Base-by-base conservation (phyloP, 495 filamentous ascomycete genomes). In the Xylaria longipes region DNA sequence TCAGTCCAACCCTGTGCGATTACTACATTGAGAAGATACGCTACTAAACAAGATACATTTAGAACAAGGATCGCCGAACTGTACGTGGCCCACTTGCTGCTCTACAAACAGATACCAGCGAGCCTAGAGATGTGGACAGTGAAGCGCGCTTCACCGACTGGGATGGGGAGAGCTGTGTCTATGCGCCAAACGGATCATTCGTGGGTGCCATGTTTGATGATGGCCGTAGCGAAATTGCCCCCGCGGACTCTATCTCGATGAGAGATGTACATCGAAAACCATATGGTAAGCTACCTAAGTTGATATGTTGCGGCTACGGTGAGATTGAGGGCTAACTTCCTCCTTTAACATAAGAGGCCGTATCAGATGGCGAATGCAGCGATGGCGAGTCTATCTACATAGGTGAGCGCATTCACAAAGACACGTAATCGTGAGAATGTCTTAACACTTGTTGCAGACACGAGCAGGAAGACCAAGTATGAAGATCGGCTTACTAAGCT, bases 401-500 rank as follows among this genome's bases (percentile, higher is more conserved):
- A 31, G 27, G 67, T 69, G 50, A 61, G 39, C 45, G 9, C 48
- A 43, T 27, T 8, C 9, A 31, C 20, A 54, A 35, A 14, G 22
- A 9, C 5, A 9, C 31, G 20, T 17, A 41, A 41, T 17, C 31
- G 1, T 27, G 3, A 43, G 29, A 14, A 35, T 12, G 12, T 12
- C 12, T 8, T 61, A 69, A 69, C n/a, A 14, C 25, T 37, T 48
- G 11, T 17, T 20, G 27, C 43, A 68, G 54, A 37, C 9, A 69
- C 39, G 4, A 43, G 33, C 14, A 48, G n/a, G 29, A 61, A 60
- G 67, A 14, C 22, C 11, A 69, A 60, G 41, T 39, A 48, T 46
- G 67, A 60, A 25, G 67, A 69, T 50, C 54, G 52, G 29, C 41
- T 61, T 46, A 69, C 41, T 27, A 45, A 20, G 45, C 45, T 65